These are phyloP conservation scores for Tricholoma furcatifolium DNA, from an alignment of 768 basidiomycete genomes.

Conservation along the genomic window DNA sequence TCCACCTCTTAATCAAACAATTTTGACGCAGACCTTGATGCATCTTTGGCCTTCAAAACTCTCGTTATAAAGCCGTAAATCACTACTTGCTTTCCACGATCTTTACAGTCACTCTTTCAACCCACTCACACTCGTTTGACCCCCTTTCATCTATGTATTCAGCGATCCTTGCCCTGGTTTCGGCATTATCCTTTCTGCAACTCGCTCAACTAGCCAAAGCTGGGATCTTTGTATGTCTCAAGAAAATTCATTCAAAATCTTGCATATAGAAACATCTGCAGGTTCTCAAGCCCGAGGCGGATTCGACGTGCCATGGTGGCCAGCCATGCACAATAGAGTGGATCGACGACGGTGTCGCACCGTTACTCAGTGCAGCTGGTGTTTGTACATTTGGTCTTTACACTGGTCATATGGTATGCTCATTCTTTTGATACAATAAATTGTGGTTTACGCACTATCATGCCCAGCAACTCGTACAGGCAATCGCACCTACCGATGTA, in stretches of 20 bases:
- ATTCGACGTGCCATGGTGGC: slow-evolving; percentile 51
- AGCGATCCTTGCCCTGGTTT: slow-evolving; percentile 14
- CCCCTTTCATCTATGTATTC: slow-evolving; percentile 13
- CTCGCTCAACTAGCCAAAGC: slow-evolving; percentile 29
- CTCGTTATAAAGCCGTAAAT: not conserved
- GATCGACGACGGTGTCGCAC: slow-evolving; percentile 60
- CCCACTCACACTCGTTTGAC: slow-evolving; percentile 2
- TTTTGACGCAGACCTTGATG: slow-evolving; percentile 1
- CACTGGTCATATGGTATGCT: slow-evolving; percentile 50
- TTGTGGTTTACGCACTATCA: slow-evolving; percentile 1
- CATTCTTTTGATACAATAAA: not conserved
- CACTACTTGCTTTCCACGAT: slow-evolving; percentile 1
- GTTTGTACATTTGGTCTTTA: slow-evolving; percentile 55
- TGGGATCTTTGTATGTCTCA: slow-evolving; percentile 39
- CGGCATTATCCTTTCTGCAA: slow-evolving; percentile 24
- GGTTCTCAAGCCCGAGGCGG: slow-evolving; percentile 45
- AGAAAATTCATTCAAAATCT: not conserved
- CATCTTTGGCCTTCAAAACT: not conserved
- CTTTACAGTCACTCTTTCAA: slow-evolving; percentile 12
- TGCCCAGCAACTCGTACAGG: slow-evolving; percentile 55
- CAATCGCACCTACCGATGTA: slow-evolving; percentile 55
- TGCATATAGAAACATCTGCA: slow-evolving; percentile 17
- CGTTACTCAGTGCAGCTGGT: slow-evolving; percentile 50
- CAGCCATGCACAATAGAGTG: slow-evolving; percentile 55
- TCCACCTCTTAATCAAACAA: not conserved